Base-by-base conservation (phyloP, 371 early-diverging fungal species). In the Thermomucor indicae-seudaticae region DNA sequence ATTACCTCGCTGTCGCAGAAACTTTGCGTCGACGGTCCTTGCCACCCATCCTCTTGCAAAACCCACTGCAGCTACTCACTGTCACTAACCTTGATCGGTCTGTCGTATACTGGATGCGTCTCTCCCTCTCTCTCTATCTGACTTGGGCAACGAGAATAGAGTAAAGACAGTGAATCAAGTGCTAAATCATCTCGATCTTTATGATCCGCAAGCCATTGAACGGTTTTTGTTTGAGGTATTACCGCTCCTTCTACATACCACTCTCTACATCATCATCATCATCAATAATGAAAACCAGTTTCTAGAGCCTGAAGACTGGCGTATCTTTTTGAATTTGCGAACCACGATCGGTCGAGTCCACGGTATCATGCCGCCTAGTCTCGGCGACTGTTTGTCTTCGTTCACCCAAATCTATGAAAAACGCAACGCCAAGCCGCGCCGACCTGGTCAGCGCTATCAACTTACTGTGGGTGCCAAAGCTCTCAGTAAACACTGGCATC, bases 391-490 rank as follows among this genome's bases (percentile, higher is more conserved):
- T 45, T 19, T 65, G 19, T 27, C 8, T 3, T 16, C 61, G 2
- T 65, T 65, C 37, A 28, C 51, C 5, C 29, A 27, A 2, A 32
- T 60, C 19, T 43, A 65, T 29, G 44, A 49, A 24, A 52, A 51
- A 42, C 17, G 34, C 29, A 50, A 34, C 14, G 46, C 51, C 6
- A 49, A 49, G 42, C 42, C 47, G 4, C 32, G 51, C 6, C 49
- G 53, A 35, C 45, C 47, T 24, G 43, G 41, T 4, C 40, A 55
- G 19, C 49, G 48, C 4, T 42, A 58, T 40, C 41, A 49, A 29
- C 47, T 72, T 24, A 64, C 67, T 7, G 66, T 68, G 2, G 72
- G 72, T 11, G 72, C 66, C 8, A 72, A 65, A 42, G 68, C 72
- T 0, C 40, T 68, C 24, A 65, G 68, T 39, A 72, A 72, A 34